A percentile compares a stretch with the other conserved stretches of the same genome.
Evolutionary conservation across 1,284 basidiomycete species (phyloP).

Genomic region (Leccinum huronense): DNA sequence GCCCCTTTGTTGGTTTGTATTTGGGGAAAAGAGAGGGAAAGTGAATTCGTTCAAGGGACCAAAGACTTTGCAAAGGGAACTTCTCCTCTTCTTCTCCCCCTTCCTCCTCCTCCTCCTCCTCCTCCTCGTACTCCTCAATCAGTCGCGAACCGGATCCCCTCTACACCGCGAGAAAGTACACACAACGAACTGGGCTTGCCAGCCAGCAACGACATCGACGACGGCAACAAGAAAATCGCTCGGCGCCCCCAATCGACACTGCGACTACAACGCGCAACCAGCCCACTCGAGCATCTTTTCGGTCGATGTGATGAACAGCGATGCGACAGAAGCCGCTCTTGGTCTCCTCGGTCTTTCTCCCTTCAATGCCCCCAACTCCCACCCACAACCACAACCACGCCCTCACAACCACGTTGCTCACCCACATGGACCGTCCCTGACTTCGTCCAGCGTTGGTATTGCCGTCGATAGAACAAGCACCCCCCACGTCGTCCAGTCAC

Average conservation of each 20-base stretch:
- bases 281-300: conserved; percentile 9
- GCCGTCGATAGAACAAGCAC: conserved; percentile 25
- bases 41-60: too few species aligned
- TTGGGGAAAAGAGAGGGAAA: conserved; percentile 22
- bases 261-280: conserved; percentile 12
- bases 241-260: conserved; percentile 19
- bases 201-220: conserved; percentile 7
- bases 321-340: conserved; percentile 51
- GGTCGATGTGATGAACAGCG: conserved; percentile 48
- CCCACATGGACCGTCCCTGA: conserved; percentile 33
- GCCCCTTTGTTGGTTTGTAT: conserved; percentile 31
- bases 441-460: conserved; percentile 29
- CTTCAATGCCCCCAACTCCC: conserved; percentile 31
- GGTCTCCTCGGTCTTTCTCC: conserved; percentile 48
- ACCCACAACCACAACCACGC: conserved; percentile 24
- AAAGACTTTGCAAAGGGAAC: too few species aligned
- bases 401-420: conserved; percentile 25
- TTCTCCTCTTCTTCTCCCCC: too few species aligned
- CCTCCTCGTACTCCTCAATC: too few species aligned
- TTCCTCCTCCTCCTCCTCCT: too few species aligned
- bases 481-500: conserved; percentile 24
- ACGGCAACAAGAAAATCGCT: conserved; percentile 23
- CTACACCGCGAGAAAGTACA: conserved; percentile 6
- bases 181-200: conserved; percentile 8
- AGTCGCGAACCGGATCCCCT: too few species aligned